phyloP scores from a whole-genome alignment of 805 yeast genomes.

The Cyberlindnera subsufficiens region DNA sequence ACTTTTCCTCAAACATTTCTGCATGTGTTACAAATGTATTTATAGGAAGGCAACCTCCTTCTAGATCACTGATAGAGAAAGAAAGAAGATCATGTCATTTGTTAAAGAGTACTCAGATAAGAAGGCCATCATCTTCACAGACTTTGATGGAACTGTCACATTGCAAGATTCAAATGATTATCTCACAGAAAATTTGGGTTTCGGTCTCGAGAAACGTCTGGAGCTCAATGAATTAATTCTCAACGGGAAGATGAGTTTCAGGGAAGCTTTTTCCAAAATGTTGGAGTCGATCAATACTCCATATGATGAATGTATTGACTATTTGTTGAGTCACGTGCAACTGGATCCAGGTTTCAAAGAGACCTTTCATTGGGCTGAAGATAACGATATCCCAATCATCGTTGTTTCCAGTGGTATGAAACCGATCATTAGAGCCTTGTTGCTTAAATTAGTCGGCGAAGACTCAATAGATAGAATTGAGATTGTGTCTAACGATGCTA shows the following conservation, averaged over 20 bases:
- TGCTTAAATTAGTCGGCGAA: constrained; percentile 68
- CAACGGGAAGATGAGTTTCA: constrained; percentile 58
- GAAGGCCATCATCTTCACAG: constrained; percentile 87
- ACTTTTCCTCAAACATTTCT: too few relatives aligned
- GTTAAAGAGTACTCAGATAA: constrained; percentile 21
- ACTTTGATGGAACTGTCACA: constrained; percentile 98
- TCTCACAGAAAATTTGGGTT: constrained; percentile 83
- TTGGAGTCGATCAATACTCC: constrained; percentile 71
- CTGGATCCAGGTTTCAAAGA: constrained; percentile 88
- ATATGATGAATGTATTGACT: constrained; percentile 75
- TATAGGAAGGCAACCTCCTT: too few relatives aligned
- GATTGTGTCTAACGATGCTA: constrained; percentile 77
- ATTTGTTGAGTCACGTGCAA: constrained; percentile 55
- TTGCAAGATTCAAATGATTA: constrained; percentile 91
- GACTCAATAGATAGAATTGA: constrained; percentile 68
- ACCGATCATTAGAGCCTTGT: constrained; percentile 78
- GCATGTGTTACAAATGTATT: too few relatives aligned
- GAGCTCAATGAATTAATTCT: constrained; percentile 69
- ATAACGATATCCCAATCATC: constrained; percentile 70
- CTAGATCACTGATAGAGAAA: too few relatives aligned
- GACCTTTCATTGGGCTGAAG: constrained; percentile 74
- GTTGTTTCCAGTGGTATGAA: constrained; percentile 93
- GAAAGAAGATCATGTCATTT: constrained; percentile 14
- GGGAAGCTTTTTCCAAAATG: constrained; percentile 85
- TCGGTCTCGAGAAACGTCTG: constrained; percentile 64